Evolutionary conservation across 1,139 yeast species (phyloP).

Genomic region (Saccharomyces hybrid): DNA sequence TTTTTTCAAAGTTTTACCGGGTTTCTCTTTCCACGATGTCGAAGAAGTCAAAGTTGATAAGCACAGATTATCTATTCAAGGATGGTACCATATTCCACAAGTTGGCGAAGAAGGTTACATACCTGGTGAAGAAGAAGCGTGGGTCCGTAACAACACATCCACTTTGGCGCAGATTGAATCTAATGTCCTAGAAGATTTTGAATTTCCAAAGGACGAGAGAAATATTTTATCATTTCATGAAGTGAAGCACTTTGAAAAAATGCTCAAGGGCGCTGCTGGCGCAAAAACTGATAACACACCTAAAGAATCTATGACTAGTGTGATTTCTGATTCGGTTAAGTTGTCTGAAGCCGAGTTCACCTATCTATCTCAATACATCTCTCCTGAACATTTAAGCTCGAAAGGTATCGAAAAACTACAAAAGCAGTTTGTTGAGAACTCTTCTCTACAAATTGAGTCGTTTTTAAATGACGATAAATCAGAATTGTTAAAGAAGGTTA

Average conservation of each 20-base stretch:
- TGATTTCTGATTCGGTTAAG: constrained; percentile 16
- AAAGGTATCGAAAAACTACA: constrained; percentile 41
- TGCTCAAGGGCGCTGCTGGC: constrained; percentile 11
- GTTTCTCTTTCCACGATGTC: constrained; percentile 92
- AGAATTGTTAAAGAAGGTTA: constrained; percentile 36
- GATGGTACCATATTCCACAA: constrained; percentile 99
- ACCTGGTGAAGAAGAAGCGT: constrained; percentile 68
- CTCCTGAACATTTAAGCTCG: constrained; percentile 44
- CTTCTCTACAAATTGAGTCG: constrained; percentile 59
- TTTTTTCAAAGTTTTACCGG: constrained; percentile 93
- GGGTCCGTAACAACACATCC: constrained; percentile 57
- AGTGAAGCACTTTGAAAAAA: constrained; percentile 23
- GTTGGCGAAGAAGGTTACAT: constrained; percentile 79
- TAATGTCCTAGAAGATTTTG: constrained; percentile 69
- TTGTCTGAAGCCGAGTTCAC: constrained; percentile 37
- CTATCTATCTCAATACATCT: constrained; percentile 48
- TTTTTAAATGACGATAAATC: constrained; percentile 58
- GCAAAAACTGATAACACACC: constrained; percentile 8
- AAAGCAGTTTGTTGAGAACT: constrained; percentile 52
- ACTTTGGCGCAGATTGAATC: constrained; percentile 77
- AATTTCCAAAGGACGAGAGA: constrained; percentile 56
- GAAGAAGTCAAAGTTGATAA: constrained; percentile 91
- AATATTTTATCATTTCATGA: constrained; percentile 28
- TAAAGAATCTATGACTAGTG: constrained; percentile 9
- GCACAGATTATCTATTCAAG: constrained; percentile 87